Conservation (phyloP, 2,329 filamentous ascomycete genomes). For the Fusarium buharicum region DNA sequence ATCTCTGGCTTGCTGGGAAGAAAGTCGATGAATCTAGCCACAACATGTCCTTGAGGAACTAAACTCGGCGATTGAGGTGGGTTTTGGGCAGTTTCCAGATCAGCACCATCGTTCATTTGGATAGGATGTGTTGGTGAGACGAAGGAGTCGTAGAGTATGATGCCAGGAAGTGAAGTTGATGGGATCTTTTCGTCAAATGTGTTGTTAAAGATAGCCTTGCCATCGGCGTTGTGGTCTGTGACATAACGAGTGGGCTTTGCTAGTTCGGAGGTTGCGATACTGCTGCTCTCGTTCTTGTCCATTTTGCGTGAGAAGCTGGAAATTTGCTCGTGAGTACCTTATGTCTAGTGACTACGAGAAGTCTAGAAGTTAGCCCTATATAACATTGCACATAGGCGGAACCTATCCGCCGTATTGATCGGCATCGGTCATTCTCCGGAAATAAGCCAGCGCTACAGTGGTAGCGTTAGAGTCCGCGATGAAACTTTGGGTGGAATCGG, state of each 20-base stretch:
- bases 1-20: neutral
- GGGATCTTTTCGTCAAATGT: neutral
- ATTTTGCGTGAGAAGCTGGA: neutral
- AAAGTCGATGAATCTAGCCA: neutral
- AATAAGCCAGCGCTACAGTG: neutral
- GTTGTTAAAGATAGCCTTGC: neutral
- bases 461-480: too few relatives aligned
- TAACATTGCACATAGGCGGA: neutral
- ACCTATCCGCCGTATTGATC: neutral
- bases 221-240: slow-evolving; percentile 1
- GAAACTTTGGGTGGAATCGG: neutral
- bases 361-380: too few relatives aligned
- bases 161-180: neutral
- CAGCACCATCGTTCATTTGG: neutral
- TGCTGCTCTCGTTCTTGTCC: neutral
- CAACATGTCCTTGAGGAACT: neutral
- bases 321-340: too few relatives aligned
- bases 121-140: neutral
- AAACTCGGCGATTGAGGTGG: neutral
- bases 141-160: neutral
- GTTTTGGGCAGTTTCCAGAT: neutral
- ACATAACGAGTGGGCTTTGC: neutral
- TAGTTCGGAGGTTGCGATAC: neutral
- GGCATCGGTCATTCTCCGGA: neutral
- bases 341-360: too few relatives aligned